These are phyloP conservation scores for Schwanniomyces vanrijiae DNA, from an alignment of 805 yeast species.

Conservation along the genomic window DNA sequence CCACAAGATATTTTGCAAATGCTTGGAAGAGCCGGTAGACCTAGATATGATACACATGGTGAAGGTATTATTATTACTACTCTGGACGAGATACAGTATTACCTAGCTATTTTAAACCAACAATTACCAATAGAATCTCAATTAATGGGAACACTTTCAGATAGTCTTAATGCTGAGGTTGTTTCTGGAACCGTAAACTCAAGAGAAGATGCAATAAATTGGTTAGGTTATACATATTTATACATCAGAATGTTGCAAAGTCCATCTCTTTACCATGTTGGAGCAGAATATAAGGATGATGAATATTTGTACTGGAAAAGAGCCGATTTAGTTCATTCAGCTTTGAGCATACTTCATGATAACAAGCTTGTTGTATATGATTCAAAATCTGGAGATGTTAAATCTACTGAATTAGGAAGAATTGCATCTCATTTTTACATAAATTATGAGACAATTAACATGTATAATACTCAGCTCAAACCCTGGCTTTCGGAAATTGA, in stretches of 20 bases:
- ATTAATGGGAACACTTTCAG: slow-evolving; percentile 66
- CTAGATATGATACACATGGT: slow-evolving; percentile 88
- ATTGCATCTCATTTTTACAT: slow-evolving; percentile 89
- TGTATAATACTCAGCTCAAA: slow-evolving; percentile 60
- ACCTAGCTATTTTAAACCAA: slow-evolving; percentile 85
- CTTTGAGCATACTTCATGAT: slow-evolving; percentile 57
- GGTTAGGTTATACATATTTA: slow-evolving; percentile 81
- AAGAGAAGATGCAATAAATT: slow-evolving; percentile 66
- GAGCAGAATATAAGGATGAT: slow-evolving; percentile 60
- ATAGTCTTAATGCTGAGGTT: slow-evolving; percentile 82
- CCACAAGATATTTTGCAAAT: slow-evolving; percentile 95
- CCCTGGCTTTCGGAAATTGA: slow-evolving; percentile 73
- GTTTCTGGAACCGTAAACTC: slow-evolving; percentile 65
- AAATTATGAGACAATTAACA: slow-evolving; percentile 66
- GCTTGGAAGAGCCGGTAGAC: slow-evolving; percentile 99
- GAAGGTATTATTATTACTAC: slow-evolving; percentile 92
- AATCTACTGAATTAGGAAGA: slow-evolving; percentile 65
- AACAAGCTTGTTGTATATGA: slow-evolving; percentile 64
- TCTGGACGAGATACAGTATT: slow-evolving; percentile 82
- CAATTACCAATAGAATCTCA: slow-evolving; percentile 93
- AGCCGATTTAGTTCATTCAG: slow-evolving; percentile 73
- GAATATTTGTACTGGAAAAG: slow-evolving; percentile 51
- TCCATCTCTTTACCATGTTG: slow-evolving; percentile 75
- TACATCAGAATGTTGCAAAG: slow-evolving; percentile 74
- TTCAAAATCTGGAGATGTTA: slow-evolving; percentile 36